Conservation (phyloP, 2,329 filamentous ascomycete genomes). For the Elsinoe perseae region DNA sequence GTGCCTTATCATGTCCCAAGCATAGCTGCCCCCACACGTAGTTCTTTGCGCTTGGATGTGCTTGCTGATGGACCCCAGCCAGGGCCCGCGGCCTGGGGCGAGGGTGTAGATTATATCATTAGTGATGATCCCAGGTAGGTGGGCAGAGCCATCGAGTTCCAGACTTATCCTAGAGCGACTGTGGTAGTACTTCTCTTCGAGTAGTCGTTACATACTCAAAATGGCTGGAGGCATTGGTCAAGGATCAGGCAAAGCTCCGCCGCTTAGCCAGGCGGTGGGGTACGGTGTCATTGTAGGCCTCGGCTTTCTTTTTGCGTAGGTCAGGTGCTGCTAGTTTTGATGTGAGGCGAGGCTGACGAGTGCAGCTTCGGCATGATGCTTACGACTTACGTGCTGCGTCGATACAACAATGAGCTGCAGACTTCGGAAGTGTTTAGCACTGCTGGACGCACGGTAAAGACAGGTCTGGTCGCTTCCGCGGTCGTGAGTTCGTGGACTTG, state of each 20-base stretch:
- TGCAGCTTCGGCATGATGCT: slow-evolving; percentile 59
- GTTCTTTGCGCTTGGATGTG: not conserved
- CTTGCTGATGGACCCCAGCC: not conserved
- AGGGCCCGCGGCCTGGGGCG: not conserved
- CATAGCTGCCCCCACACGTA: not conserved
- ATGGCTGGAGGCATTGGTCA: slow-evolving; percentile 13
- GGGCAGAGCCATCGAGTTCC: too few relatives aligned
- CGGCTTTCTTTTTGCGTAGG: slow-evolving; percentile 61
- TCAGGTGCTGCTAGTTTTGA: slow-evolving; percentile 10
- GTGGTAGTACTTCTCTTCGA: too few relatives aligned
- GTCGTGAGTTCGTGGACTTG: slow-evolving; percentile 94
- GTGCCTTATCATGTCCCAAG: slow-evolving; percentile 9
- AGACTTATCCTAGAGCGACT: too few relatives aligned
- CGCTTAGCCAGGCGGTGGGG: slow-evolving; percentile 54
- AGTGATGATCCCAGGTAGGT: not conserved
- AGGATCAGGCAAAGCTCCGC: slow-evolving; percentile 17
- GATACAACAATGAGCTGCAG: slow-evolving; percentile 69
- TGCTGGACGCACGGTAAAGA: slow-evolving; percentile 80
- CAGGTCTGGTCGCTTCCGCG: slow-evolving; percentile 75
- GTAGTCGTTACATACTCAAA: too few relatives aligned
- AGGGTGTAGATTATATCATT: not conserved
- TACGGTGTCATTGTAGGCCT: slow-evolving; percentile 72
- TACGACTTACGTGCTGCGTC: slow-evolving; percentile 62
- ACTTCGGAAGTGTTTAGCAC: slow-evolving; percentile 92
- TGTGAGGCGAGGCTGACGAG: slow-evolving; percentile 18